phyloP scores from a whole-genome alignment of 2,329 filamentous ascomycete genomes.

The Corniculantispora saksenae region DNA sequence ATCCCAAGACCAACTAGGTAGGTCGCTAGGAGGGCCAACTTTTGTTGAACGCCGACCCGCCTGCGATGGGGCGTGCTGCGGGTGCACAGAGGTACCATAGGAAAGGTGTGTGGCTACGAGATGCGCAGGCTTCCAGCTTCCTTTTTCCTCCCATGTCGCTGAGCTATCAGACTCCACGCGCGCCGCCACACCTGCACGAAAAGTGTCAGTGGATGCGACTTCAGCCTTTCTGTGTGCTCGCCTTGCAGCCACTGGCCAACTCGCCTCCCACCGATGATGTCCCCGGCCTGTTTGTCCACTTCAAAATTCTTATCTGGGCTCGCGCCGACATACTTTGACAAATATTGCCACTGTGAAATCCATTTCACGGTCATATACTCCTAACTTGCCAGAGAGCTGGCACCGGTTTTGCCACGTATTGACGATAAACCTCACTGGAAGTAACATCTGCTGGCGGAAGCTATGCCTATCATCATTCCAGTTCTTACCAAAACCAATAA shows the following conservation, averaged over 20 bases:
- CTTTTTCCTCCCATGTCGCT: conserved; percentile 10
- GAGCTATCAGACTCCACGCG: conserved; percentile 3
- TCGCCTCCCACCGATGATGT: neutral
- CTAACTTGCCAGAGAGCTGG: neutral
- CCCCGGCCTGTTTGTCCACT: neutral
- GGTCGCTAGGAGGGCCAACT: neutral
- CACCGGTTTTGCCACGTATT: too few relatives aligned
- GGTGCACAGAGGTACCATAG: too few relatives aligned
- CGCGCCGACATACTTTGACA: neutral
- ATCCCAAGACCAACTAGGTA: conserved; percentile 2
- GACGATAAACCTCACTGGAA: too few relatives aligned
- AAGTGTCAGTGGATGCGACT: neutral
- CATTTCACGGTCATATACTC: neutral
- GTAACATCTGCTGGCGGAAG: too few relatives aligned
- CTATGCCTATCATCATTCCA: too few relatives aligned
- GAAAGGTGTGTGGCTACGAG: conserved; percentile 2
- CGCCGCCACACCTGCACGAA: neutral
- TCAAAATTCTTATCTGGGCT: neutral
- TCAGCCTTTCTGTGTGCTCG: neutral
- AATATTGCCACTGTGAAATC: neutral
- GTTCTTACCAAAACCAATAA: too few relatives aligned
- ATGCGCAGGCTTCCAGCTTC: neutral
- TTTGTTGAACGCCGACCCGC: neutral
- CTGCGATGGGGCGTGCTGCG: neutral
- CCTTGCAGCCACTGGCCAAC: neutral